A percentile compares a stretch with the other conserved stretches of the same genome.
Evolutionary conservation across 1,284 basidiomycete genomes (phyloP).

Genomic region (Bjerkandera adusta): DNA sequence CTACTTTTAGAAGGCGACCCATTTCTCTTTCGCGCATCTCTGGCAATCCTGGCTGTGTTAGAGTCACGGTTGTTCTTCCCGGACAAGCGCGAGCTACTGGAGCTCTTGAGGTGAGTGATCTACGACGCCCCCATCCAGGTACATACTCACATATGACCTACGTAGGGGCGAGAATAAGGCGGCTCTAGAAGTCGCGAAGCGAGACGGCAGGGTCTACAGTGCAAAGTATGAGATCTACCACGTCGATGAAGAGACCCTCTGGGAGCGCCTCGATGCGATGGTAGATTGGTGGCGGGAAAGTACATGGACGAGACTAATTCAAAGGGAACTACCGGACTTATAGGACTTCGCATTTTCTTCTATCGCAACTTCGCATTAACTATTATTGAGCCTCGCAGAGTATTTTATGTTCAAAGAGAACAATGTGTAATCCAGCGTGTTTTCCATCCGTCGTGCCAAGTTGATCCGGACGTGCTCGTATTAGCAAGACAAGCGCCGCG

Average conservation of each 20-base stretch:
- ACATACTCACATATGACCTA: background rate
- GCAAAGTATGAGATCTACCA: constrained; percentile 90
- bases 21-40: constrained; percentile 79
- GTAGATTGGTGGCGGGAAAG: constrained; percentile 94
- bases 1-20: constrained; percentile 85
- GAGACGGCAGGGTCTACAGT: constrained; percentile 58
- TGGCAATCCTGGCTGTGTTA: constrained; percentile 83
- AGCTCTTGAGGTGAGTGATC: constrained; percentile 58
- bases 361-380: too few relatives aligned
- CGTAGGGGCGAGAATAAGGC: constrained; percentile 79
- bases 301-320: constrained; percentile 82
- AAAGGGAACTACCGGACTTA: constrained; percentile 85
- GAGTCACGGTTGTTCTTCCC: constrained; percentile 89
- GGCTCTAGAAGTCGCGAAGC: constrained; percentile 75
- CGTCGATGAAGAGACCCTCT: constrained; percentile 79
- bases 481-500: too few relatives aligned
- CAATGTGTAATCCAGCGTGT: too few relatives aligned
- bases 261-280: constrained; percentile 76
- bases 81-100: constrained; percentile 71
- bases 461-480: too few relatives aligned
- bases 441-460: too few relatives aligned
- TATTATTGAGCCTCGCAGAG: too few relatives aligned
- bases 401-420: too few relatives aligned
- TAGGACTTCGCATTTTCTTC: too few relatives aligned
- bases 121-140: background rate